Conservation (phyloP, 2,329 filamentous ascomycete species). For the Hypoxylon sp. region DNA sequence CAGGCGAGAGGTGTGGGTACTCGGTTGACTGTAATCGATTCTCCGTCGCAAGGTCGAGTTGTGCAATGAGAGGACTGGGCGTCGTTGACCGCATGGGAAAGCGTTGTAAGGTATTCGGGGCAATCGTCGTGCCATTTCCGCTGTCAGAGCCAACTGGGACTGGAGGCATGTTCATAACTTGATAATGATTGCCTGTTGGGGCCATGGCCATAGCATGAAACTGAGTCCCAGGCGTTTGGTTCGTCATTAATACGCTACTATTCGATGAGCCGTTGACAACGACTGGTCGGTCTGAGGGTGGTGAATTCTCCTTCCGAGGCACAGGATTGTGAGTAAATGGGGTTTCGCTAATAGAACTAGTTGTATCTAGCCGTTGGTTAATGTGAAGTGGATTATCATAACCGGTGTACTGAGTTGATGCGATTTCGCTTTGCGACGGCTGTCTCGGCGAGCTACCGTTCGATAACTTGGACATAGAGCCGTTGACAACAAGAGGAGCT, state of each 20-base stretch:
- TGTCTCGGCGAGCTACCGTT: constrained; percentile 51
- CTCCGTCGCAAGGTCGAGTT: constrained; percentile 69
- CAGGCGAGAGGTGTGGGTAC: constrained; percentile 75
- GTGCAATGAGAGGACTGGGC: constrained; percentile 67
- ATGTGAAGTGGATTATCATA: constrained; percentile 60
- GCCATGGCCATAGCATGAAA: constrained; percentile 52
- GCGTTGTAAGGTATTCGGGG: constrained; percentile 42
- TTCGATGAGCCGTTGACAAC: constrained; percentile 60
- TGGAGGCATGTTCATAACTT: constrained; percentile 46
- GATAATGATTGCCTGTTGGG: constrained; percentile 39
- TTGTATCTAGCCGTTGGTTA: constrained; percentile 53
- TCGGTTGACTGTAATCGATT: constrained; percentile 62
- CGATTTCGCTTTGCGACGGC: constrained; percentile 50
- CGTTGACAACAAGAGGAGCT: constrained; percentile 61
- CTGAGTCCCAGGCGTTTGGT: constrained; percentile 39
- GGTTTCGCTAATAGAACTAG: constrained; percentile 45
- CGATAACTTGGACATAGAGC: constrained; percentile 56
- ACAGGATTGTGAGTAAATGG: constrained; percentile 42
- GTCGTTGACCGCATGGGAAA: constrained; percentile 60
- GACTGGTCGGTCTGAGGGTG: constrained; percentile 62
- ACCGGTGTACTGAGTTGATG: constrained; percentile 50
- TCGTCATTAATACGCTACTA: constrained; percentile 25
- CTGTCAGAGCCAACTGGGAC: constrained; percentile 45
- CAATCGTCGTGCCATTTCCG: constrained; percentile 16
- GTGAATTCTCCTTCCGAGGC: constrained; percentile 48